These are phyloP conservation scores for Phytophthora macrochlamydospora DNA, from an alignment of 352 stramenopile genomes.

Conservation along the genomic window DNA sequence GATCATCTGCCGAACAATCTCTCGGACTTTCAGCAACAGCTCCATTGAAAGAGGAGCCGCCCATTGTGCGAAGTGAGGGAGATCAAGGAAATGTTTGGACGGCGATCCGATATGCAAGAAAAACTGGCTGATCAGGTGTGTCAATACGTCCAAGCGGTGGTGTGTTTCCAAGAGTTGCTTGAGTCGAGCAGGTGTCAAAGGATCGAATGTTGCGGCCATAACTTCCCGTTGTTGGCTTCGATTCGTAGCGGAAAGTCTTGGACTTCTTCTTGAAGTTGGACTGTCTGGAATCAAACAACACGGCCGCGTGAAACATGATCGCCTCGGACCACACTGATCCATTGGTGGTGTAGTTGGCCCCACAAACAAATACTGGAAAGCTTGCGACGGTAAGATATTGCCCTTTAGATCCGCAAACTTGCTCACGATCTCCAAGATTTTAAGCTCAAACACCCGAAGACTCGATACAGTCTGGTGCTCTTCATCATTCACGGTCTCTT, in stretches of 20 bases:
- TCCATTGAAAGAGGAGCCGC: slow-evolving; percentile 39
- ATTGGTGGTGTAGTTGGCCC: neutral
- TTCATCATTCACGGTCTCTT: neutral
- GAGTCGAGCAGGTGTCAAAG: slow-evolving; percentile 41
- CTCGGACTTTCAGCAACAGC: slow-evolving; percentile 38
- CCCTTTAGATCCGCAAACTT: slow-evolving; percentile 22
- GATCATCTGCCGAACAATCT: slow-evolving; percentile 43
- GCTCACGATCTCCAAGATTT: slow-evolving; percentile 36
- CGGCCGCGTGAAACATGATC: slow-evolving; percentile 12
- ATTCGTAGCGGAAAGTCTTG: slow-evolving; percentile 9
- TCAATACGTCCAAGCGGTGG: slow-evolving; percentile 43
- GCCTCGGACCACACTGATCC: neutral
- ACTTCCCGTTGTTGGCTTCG: slow-evolving; percentile 27
- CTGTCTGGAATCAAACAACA: slow-evolving; percentile 3
- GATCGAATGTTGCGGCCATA: slow-evolving; percentile 25
- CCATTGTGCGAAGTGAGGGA: slow-evolving; percentile 50
- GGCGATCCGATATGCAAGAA: slow-evolving; percentile 51
- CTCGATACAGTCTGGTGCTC: slow-evolving; percentile 19
- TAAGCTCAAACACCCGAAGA: slow-evolving; percentile 40
- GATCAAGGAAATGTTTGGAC: slow-evolving; percentile 53
- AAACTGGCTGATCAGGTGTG: slow-evolving; percentile 54
- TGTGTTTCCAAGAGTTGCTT: slow-evolving; percentile 37
- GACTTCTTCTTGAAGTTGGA: slow-evolving; percentile 1
- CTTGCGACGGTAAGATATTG: slow-evolving; percentile 27
- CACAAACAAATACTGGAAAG: slow-evolving; percentile 38